phyloP scores from a whole-genome alignment of 257 asterid genomes.

The Paraleonurus japonicus region DNA sequence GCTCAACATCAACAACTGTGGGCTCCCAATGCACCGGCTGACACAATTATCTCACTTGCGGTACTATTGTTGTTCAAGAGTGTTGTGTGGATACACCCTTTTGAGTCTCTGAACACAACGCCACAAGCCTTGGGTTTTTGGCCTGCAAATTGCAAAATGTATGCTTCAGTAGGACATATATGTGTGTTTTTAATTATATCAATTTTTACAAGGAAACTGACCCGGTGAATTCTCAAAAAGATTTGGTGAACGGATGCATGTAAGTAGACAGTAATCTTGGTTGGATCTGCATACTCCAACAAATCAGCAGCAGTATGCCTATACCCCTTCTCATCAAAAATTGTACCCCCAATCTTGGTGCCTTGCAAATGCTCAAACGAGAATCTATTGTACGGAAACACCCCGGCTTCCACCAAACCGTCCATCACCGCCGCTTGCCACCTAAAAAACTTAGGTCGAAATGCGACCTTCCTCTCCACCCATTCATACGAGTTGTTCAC shows the following conservation, averaged over 20 bases:
- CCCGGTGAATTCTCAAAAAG: conserved; percentile 43
- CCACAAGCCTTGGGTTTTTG: conserved; percentile 51
- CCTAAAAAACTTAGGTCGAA: conserved; percentile 40
- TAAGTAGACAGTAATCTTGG: conserved; percentile 39
- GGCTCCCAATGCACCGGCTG: conserved; percentile 95
- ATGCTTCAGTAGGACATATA: no score
- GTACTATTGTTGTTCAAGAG: conserved; percentile 36
- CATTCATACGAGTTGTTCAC: conserved; percentile 66
- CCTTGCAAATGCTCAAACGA: conserved; percentile 63
- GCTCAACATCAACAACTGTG: conserved; percentile 70
- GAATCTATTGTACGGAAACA: conserved; percentile 48
- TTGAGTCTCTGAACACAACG: conserved; percentile 49
- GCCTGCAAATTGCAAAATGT: conserved; percentile 20
- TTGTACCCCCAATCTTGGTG: conserved; percentile 54
- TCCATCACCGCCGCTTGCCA: conserved; percentile 80
- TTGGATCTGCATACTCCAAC: conserved; percentile 60
- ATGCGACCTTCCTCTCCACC: conserved; percentile 75
- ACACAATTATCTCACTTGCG: conserved; percentile 50
- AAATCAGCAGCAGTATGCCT: conserved; percentile 86
- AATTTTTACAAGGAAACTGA: no score
- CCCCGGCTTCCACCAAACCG: conserved; percentile 65
- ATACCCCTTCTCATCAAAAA: conserved; percentile 55
- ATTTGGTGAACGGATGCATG: conserved; percentile 54
- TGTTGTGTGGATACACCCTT: conserved; percentile 49
- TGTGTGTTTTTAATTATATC: background rate